Evolutionary conservation across 2,329 filamentous ascomycete genomes (phyloP).

Genomic region (Alternaria triticimaculans): DNA sequence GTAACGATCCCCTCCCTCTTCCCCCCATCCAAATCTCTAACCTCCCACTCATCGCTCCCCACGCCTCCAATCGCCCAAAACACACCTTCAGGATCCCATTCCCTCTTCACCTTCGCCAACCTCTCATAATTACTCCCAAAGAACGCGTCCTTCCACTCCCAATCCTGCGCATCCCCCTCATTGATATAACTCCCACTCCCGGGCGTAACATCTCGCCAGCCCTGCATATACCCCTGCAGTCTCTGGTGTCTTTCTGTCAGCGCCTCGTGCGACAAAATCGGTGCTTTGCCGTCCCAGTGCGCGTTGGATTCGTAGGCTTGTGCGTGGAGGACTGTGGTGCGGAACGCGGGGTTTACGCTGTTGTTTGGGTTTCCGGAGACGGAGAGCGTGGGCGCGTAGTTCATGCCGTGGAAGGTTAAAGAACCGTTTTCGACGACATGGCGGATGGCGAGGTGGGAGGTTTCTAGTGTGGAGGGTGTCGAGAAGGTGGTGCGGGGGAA

Average conservation of each 20-base stretch:
- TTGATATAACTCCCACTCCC: constrained; percentile 35
- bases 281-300: constrained; percentile 26
- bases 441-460: constrained; percentile 22
- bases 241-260: constrained; percentile 13
- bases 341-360: constrained; percentile 32
- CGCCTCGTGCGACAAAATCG: neutral
- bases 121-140: constrained; percentile 34
- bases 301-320: constrained; percentile 26
- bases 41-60: constrained; percentile 35
- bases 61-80: constrained; percentile 35
- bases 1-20: constrained; percentile 22
- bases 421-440: constrained; percentile 26
- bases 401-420: constrained; percentile 37
- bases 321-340: constrained; percentile 31
- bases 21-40: constrained; percentile 22
- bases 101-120: constrained; percentile 28
- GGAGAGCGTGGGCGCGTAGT: constrained; percentile 21
- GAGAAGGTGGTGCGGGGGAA: constrained; percentile 26
- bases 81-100: constrained; percentile 32
- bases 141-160: constrained; percentile 30
- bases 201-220: constrained; percentile 30
- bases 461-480: constrained; percentile 4
- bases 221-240: constrained; percentile 31
- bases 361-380: constrained; percentile 22
- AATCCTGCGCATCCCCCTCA: constrained; percentile 39